Evolutionary conservation across 2,329 filamentous ascomycete genomes (phyloP).

Genomic region (Cladosporium sphaerospermum): DNA sequence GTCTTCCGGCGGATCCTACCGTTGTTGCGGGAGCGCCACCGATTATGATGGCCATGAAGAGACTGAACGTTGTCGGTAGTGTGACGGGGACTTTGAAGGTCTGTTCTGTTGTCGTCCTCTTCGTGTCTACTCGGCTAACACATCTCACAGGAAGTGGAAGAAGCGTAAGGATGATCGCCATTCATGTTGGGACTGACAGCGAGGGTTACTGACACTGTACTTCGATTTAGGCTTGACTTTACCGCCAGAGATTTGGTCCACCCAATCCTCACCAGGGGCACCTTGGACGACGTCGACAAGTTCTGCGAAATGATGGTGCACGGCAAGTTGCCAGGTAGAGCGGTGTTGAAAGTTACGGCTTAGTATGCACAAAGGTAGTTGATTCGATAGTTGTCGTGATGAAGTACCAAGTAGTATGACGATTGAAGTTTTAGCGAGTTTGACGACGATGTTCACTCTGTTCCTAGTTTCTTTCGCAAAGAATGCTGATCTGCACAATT

Average conservation of each 20-base stretch:
- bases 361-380: background rate
- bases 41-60: conserved; percentile 34
- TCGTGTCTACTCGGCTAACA: conserved; percentile 3
- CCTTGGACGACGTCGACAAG: conserved; percentile 34
- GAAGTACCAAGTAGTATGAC: too few relatives aligned
- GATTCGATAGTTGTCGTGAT: too few relatives aligned
- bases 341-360: conserved; percentile 35
- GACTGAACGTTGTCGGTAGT: conserved; percentile 38
- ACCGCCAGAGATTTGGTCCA: conserved; percentile 38
- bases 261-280: conserved; percentile 35
- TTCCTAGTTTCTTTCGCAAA: too few relatives aligned
- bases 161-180: conserved; percentile 27
- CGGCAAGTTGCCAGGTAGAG: conserved; percentile 36
- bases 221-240: conserved; percentile 28
- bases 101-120: background rate
- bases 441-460: too few relatives aligned
- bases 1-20: conserved; percentile 29
- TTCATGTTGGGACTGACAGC: background rate
- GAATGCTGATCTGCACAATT: too few relatives aligned
- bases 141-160: conserved; percentile 34
- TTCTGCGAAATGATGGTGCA: conserved; percentile 35
- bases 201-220: background rate
- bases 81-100: conserved; percentile 38
- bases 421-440: too few relatives aligned
- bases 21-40: conserved; percentile 36